Conservation (phyloP, 2,329 filamentous ascomycete species). For the Penicillium sp. region DNA sequence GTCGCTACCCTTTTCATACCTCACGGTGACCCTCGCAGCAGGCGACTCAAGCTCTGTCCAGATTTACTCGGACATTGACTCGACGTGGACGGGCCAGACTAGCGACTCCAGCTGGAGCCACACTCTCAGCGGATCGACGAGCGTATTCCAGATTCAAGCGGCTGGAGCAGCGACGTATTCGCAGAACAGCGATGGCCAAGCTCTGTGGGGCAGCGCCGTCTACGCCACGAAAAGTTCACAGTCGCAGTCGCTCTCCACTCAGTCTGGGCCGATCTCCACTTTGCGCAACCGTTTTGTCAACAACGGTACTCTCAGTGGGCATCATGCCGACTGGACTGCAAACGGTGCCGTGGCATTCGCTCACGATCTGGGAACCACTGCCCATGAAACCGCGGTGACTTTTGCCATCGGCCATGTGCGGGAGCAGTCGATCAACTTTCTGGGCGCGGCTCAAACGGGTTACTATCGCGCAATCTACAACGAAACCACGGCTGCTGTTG, state of each 20-base stretch:
- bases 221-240: constrained; percentile 28
- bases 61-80: constrained; percentile 41
- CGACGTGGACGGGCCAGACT: constrained; percentile 37
- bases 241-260: constrained; percentile 20
- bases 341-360: constrained; percentile 32
- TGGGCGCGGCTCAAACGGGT: constrained; percentile 31
- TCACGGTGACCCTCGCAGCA: constrained; percentile 35
- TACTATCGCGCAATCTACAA: constrained; percentile 35
- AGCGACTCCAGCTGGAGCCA: constrained; percentile 22
- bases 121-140: constrained; percentile 23
- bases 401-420: constrained; percentile 40
- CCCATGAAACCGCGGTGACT: constrained; percentile 25
- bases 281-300: constrained; percentile 30
- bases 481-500: constrained; percentile 27
- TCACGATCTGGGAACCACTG: constrained; percentile 34
- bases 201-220: constrained; percentile 38
- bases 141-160: constrained; percentile 29
- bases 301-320: constrained; percentile 26
- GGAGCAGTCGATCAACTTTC: constrained; percentile 36
- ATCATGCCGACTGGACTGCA: constrained; percentile 22
- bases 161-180: constrained; percentile 28
- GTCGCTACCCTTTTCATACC: constrained; percentile 40
- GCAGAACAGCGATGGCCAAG: constrained; percentile 30
- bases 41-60: constrained; percentile 29
- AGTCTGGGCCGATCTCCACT: constrained; percentile 23